Base-by-base conservation (phyloP, 331 rosid genomes). In the Arachis monticola region DNA sequence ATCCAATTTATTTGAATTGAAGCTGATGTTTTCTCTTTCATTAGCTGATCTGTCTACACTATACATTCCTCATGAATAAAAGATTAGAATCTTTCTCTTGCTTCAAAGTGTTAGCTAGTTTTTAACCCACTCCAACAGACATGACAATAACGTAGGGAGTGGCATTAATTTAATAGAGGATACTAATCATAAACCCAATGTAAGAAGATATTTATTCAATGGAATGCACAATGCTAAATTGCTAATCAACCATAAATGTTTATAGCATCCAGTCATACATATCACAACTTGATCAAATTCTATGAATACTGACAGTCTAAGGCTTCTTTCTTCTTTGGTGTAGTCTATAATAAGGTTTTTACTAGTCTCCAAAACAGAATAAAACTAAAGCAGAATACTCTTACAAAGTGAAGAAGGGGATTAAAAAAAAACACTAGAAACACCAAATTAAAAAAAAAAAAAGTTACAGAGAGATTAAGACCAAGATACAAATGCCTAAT, bases 401-500 rank as follows among this genome's bases (percentile, higher is more conserved):
- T 60, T 42, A n/a, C 4, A 52, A 58, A 62, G 78, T 64, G 50
- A 67, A 58, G 61, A 48, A 38, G 41, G 41, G 41, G 41, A 38
- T 38, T 0, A 38, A 38, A 8, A 2, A 48, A 58, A 22, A 51
- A 69, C 63, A 65, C 59, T 65, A 69, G 17, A 53, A 41, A 55
- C 61, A 27, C 13, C 70, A 52, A n/a, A 47, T 22, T 66, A 48
- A 27, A 11, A 60, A 53, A 40, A 56, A 31, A 48, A 31, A 5
- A 44, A 59, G 69, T 48, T 38, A 64, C 30, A 68, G 41, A 52
- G 47, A 60, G 52, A 51, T 6, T 38, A 71, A 7, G 73, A 59
- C n/a, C 79, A 48, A 51, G 8, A 66, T 14, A 40, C 61, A 70
- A 70, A 45, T 48, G 70, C 51, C 73, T 56, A 91, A 80, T 85